These are phyloP conservation scores for Xylaria sp. DNA, from an alignment of 2,329 filamentous ascomycete genomes.

Conservation along the genomic window DNA sequence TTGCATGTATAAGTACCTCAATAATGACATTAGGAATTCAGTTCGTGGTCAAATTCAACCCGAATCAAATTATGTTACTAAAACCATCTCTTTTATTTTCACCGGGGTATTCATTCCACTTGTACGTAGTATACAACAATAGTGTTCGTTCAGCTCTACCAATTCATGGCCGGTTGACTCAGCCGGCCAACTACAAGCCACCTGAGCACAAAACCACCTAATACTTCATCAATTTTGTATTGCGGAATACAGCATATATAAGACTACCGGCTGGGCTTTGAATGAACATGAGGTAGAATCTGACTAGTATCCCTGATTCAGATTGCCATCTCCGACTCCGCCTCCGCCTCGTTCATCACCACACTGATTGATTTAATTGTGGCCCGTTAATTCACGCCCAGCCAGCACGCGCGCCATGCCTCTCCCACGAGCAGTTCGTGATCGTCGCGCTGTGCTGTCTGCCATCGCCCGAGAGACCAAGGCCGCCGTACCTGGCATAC, in stretches of 20 bases:
- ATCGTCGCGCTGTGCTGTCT: conserved; percentile 50
- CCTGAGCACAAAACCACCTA: too few relatives aligned
- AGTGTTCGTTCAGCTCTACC: background rate
- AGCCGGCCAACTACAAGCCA: background rate
- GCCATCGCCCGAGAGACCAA: conserved; percentile 61
- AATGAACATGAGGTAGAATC: background rate
- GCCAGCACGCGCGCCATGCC: too few relatives aligned
- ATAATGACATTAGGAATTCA: too few relatives aligned
- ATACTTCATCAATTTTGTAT: background rate
- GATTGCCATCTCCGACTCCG: background rate
- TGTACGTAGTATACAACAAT: background rate
- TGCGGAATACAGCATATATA: background rate
- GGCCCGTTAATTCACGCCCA: background rate
- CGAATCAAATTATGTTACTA: too few relatives aligned
- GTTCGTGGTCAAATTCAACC: too few relatives aligned
- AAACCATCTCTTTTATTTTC: too few relatives aligned
- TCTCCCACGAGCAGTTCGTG: conserved; percentile 24
- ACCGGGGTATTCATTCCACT: too few relatives aligned
- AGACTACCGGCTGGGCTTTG: background rate
- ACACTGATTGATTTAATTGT: background rate
- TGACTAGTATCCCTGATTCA: background rate
- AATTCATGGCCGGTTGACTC: conserved; percentile 16
- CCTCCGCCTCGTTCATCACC: background rate
- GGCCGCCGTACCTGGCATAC: conserved; percentile 58
- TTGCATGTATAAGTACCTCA: too few relatives aligned